phyloP scores from a whole-genome alignment of 345 rosid genomes.

The Capsella bursapastoris region DNA sequence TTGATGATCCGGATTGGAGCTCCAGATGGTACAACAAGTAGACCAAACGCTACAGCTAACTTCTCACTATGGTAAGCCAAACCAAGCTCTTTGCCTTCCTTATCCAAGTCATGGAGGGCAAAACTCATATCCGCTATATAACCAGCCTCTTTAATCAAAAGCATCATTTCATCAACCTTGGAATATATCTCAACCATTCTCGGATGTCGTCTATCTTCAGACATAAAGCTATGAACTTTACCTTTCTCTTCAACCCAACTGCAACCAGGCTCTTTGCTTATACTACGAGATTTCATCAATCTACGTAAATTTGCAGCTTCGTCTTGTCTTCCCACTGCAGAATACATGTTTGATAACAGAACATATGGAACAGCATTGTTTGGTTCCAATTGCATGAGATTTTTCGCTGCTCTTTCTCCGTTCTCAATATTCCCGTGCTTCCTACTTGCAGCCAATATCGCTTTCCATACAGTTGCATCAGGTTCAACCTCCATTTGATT shows the following conservation, averaged over 20 bases:
- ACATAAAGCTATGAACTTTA: slow-evolving; percentile 64
- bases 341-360: slow-evolving; percentile 73
- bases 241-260: slow-evolving; percentile 82
- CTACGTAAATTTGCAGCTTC: slow-evolving; percentile 74
- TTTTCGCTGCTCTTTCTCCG: slow-evolving; percentile 83
- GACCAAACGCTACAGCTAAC: slow-evolving; percentile 79
- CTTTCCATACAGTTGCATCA: slow-evolving; percentile 88
- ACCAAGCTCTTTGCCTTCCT: slow-evolving; percentile 73
- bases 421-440: slow-evolving; percentile 65
- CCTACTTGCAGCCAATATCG: slow-evolving; percentile 76
- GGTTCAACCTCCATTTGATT: slow-evolving; percentile 72
- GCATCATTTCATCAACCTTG: slow-evolving; percentile 73
- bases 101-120: slow-evolving; percentile 79
- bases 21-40: slow-evolving; percentile 58
- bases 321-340: slow-evolving; percentile 69
- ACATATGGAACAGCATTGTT: slow-evolving; percentile 73
- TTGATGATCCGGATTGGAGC: slow-evolving; percentile 81
- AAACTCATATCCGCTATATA: slow-evolving; percentile 72
- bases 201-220: slow-evolving; percentile 80
- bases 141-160: slow-evolving; percentile 73
- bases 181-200: slow-evolving; percentile 64
- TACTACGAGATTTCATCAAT: slow-evolving; percentile 71
- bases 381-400: slow-evolving; percentile 74
- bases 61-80: slow-evolving; percentile 95
- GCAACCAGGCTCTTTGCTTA: slow-evolving; percentile 82